Conservation (phyloP, 2,329 filamentous ascomycete genomes). For the Lizonia empirigonia region DNA sequence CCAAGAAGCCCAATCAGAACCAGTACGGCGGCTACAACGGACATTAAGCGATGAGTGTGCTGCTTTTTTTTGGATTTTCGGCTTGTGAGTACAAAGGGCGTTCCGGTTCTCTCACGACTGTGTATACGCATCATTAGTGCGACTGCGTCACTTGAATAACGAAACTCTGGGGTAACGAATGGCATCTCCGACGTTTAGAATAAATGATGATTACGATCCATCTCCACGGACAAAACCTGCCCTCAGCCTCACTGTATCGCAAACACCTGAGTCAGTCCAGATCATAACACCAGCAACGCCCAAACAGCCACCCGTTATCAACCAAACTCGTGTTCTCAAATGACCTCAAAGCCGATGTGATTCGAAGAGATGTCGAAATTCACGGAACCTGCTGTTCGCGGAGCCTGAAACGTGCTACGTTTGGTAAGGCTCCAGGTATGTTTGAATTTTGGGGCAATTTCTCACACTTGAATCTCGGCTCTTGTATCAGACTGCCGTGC, state of each 20-base stretch:
- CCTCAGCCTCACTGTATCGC: background rate
- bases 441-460: background rate
- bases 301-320: constrained; percentile 1
- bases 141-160: background rate
- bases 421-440: background rate
- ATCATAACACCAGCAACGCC: background rate
- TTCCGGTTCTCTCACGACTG: background rate
- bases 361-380: background rate
- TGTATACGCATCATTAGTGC: background rate
- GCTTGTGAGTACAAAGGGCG: background rate
- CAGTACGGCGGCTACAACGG: constrained; percentile 19
- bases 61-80: background rate
- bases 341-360: background rate
- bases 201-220: background rate
- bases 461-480: background rate
- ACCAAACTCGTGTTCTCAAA: background rate
- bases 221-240: background rate
- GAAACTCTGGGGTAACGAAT: background rate
- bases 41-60: background rate
- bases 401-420: constrained; percentile 10
- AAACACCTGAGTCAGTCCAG: background rate
- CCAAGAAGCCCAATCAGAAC: constrained; percentile 51
- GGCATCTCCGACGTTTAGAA: background rate
- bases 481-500: background rate
- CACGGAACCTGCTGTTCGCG: background rate